Percentiles rank a stretch among this genome's conserved stretches.
Conservation (phyloP, 1,284 basidiomycete species). For the Trametes versicolor region DNA sequence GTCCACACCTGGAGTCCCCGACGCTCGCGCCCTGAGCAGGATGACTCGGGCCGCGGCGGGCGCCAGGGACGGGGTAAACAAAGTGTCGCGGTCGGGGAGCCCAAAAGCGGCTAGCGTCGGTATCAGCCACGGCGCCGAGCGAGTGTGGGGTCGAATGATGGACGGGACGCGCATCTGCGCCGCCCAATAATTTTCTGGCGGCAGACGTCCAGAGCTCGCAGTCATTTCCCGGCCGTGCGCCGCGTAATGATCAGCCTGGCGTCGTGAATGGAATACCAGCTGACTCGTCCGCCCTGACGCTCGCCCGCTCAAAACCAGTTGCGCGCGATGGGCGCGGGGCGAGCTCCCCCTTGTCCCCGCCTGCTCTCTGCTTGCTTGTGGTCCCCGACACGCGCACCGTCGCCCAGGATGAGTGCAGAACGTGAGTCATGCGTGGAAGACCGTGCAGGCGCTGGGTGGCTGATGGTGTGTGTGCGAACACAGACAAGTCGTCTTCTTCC, state of each 20-base stretch:
- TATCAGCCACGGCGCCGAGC: neutral
- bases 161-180: neutral
- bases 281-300: constrained; percentile 25
- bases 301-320: constrained; percentile 4
- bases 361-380: neutral
- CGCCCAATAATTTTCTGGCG: neutral
- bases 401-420: constrained; percentile 21
- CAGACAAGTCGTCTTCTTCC: constrained; percentile 21
- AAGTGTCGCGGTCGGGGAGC: neutral
- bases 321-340: neutral
- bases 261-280: constrained; percentile 21
- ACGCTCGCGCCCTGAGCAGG: neutral
- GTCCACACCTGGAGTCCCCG: neutral
- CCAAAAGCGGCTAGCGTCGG: constrained; percentile 22
- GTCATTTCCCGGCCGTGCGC: neutral
- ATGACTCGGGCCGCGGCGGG: neutral
- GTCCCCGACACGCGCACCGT: neutral
- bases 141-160: constrained; percentile 11
- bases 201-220: neutral
- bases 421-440: constrained; percentile 10
- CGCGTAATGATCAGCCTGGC: neutral
- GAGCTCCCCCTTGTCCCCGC: constrained; percentile 4
- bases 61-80: constrained; percentile 7
- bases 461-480: neutral
- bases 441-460: neutral